Percentiles rank a stretch among this genome's conserved stretches.
Evolutionary conservation across 306 rosid species (phyloP).

Genomic region (Vigna unguiculata): DNA sequence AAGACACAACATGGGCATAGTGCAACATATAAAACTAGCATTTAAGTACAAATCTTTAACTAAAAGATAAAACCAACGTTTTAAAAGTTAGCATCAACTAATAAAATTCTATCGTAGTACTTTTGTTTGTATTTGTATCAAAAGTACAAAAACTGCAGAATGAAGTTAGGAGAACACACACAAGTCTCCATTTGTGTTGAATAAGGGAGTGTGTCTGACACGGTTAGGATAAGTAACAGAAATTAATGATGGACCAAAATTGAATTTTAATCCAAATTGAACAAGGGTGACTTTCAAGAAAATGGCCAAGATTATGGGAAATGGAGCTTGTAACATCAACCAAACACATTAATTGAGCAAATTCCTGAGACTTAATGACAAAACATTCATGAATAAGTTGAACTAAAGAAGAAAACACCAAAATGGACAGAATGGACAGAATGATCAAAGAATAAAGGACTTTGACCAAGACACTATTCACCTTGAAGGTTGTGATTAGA

Average conservation of each 20-base stretch:
- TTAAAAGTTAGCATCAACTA: background rate
- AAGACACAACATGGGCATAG: background rate
- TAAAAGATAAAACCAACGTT: background rate
- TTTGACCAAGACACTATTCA: slow-evolving; percentile 44
- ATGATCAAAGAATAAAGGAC: background rate
- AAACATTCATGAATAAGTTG: slow-evolving; percentile 22
- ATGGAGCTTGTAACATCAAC: background rate
- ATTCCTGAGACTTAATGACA: background rate
- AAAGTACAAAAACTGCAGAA: background rate
- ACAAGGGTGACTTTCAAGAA: slow-evolving; percentile 20
- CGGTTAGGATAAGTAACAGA: background rate
- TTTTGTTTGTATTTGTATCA: background rate
- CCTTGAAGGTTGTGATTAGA: slow-evolving; percentile 90
- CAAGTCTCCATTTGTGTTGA: background rate
- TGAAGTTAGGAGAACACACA: background rate
- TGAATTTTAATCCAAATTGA: background rate
- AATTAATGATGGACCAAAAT: background rate
- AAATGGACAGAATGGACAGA: slow-evolving; percentile 30
- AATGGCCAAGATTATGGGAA: background rate
- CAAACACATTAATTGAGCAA: background rate
- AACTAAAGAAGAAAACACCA: slow-evolving; percentile 21
- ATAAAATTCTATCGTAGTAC: background rate
- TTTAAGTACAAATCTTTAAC: slow-evolving; percentile 2
- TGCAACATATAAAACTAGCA: background rate
- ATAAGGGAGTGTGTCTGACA: background rate